Evolutionary conservation across 768 basidiomycete species (phyloP).

Genomic region (Suillus luteus): DNA sequence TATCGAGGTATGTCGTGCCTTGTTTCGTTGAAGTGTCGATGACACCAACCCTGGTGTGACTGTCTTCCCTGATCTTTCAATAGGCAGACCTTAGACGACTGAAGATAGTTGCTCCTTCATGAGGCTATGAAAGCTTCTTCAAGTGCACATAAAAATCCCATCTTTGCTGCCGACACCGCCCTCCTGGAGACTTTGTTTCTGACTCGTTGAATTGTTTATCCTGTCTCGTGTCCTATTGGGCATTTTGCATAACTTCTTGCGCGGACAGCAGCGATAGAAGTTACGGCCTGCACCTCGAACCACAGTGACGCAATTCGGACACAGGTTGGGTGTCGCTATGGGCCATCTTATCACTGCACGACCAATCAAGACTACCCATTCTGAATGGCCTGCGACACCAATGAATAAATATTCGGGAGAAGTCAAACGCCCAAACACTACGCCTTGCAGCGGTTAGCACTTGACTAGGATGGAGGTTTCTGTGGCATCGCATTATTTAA

Average conservation of each 20-base stretch:
- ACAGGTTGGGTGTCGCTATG: slow-evolving; percentile 56
- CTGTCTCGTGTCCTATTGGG: slow-evolving; percentile 26
- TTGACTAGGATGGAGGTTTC: background rate
- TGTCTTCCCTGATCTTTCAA: background rate
- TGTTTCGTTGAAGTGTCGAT: background rate
- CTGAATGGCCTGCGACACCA: slow-evolving; percentile 21
- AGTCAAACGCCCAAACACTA: background rate
- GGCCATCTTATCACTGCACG: background rate
- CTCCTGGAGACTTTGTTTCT: slow-evolving; percentile 22
- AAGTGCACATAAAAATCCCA: slow-evolving; percentile 41
- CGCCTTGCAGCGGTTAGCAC: background rate
- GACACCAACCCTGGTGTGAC: background rate
- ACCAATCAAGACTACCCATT: background rate
- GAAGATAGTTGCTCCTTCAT: background rate
- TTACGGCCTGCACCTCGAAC: slow-evolving; percentile 59
- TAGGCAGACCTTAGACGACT: background rate
- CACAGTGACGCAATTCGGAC: slow-evolving; percentile 64
- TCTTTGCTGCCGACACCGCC: slow-evolving; percentile 45
- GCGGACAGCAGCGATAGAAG: slow-evolving; percentile 59
- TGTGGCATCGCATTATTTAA: background rate
- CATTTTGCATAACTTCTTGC: slow-evolving; percentile 35
- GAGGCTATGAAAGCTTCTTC: background rate
- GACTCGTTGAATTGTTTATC: slow-evolving; percentile 28
- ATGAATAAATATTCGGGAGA: background rate
- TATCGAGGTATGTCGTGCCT: background rate